Conservation (phyloP, 441 rosid genomes). For the Theobroma grandiflorum region DNA sequence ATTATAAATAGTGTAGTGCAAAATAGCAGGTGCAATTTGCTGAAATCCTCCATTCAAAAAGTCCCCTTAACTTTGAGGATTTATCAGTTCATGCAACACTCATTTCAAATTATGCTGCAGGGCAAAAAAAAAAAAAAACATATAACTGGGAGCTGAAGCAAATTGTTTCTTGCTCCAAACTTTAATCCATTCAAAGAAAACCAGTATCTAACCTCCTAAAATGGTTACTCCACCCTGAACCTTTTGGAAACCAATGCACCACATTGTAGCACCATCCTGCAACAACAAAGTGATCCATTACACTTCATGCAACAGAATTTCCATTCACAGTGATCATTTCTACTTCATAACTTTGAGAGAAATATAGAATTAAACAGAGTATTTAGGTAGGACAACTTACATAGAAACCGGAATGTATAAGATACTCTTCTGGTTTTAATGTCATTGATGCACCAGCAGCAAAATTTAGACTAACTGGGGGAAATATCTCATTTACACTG, state of each 20-base stretch:
- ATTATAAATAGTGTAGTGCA: background rate
- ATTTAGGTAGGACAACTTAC: constrained; percentile 53
- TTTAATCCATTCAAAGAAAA: constrained; percentile 8
- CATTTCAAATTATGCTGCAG: background rate
- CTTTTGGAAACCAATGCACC: constrained; percentile 92
- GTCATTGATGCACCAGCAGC: constrained; percentile 71
- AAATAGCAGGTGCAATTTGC: background rate
- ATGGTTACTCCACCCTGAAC: constrained; percentile 66
- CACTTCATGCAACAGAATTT: constrained; percentile 3
- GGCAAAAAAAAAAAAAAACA: background rate
- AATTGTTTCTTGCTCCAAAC: constrained; percentile 2
- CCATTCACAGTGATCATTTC: constrained; percentile 17
- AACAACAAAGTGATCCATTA: constrained; percentile 21
- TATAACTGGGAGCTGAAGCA: background rate
- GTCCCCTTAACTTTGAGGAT: background rate
- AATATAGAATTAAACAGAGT: background rate
- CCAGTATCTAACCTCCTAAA: constrained; percentile 74
- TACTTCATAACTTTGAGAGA: constrained; percentile 16
- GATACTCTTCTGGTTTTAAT: constrained; percentile 72
- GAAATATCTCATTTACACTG: constrained; percentile 67
- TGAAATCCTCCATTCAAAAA: background rate
- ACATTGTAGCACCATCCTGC: constrained; percentile 79
- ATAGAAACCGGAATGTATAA: constrained; percentile 61
- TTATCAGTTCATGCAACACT: background rate
- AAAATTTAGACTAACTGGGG: constrained; percentile 66